These are phyloP conservation scores for Oenanthe sinensis DNA, from an alignment of 129 eudicot genomes.

Conservation along the genomic window DNA sequence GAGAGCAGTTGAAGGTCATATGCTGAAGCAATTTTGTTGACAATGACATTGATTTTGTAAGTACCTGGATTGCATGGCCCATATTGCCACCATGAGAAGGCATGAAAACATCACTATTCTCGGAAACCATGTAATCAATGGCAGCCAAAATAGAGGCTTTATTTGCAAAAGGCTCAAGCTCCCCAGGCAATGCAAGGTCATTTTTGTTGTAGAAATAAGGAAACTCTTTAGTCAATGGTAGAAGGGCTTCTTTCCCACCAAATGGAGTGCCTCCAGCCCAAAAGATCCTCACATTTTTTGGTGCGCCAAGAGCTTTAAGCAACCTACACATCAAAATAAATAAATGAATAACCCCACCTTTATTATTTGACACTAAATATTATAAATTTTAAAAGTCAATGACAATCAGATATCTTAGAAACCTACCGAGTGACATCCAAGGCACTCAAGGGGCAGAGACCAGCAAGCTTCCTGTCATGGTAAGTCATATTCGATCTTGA, in stretches of 20 bases:
- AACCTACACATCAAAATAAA: conserved; percentile 30
- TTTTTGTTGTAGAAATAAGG: conserved; percentile 87
- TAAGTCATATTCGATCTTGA: conserved; percentile 90
- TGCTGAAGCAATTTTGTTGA: neutral
- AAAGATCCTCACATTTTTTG: conserved; percentile 58
- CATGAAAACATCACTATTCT: conserved; percentile 90
- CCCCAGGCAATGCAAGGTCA: conserved; percentile 75
- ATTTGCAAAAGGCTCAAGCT: conserved; percentile 65
- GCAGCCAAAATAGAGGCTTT: conserved; percentile 90
- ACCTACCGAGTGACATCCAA: conserved; percentile 69
- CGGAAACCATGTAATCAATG: conserved; percentile 81
- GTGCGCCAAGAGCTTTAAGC: conserved; percentile 91
- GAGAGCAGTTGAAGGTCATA: neutral
- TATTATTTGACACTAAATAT: neutral
- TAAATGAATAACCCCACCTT: neutral
- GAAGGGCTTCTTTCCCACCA: conserved; percentile 69
- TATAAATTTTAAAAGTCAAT: neutral
- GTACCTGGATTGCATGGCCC: conserved; percentile 88
- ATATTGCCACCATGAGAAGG: conserved; percentile 99
- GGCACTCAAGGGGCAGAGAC: conserved; percentile 92
- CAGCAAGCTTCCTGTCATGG: conserved; percentile 83
- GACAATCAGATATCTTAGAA: neutral
- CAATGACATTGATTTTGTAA: neutral
- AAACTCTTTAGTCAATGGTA: conserved; percentile 53
- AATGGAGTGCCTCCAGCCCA: conserved; percentile 96